Evolutionary conservation across 2,329 filamentous ascomycete species (phyloP).

Genomic region (Aspergillus calidoustus): DNA sequence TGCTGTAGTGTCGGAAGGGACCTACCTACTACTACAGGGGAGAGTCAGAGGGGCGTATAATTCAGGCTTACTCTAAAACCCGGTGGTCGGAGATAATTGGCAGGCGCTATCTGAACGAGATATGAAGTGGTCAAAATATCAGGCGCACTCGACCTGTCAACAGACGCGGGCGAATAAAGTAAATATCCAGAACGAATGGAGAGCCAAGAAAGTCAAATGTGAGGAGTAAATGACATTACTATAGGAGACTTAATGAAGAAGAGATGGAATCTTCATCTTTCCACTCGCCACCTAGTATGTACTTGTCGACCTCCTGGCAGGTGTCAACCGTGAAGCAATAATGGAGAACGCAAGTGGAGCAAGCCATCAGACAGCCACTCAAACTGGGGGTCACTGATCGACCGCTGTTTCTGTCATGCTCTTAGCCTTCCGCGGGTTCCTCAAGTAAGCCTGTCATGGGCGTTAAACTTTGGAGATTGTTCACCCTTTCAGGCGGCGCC

Average conservation of each 20-base stretch:
- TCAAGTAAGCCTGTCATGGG: background rate
- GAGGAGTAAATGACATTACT: background rate
- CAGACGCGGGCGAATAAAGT: conserved; percentile 5
- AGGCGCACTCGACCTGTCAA: conserved; percentile 8
- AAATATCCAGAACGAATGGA: background rate
- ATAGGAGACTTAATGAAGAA: background rate
- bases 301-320: no score
- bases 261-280: background rate
- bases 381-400: no score
- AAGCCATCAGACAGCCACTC: no score
- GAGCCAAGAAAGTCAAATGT: conserved; percentile 5
- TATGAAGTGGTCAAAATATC: background rate
- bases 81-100: background rate
- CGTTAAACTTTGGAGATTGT: background rate
- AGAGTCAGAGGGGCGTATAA: no score
- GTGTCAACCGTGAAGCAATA: no score
- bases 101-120: background rate
- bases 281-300: no score
- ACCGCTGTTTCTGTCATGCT: background rate
- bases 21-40: background rate
- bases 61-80: no score
- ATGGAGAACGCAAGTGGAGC: no score
- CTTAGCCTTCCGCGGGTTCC: background rate
- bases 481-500: background rate
- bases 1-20: background rate